phyloP scores from a whole-genome alignment of 176 grass and related monocot species.

The Cenchrus fungigraminus region DNA sequence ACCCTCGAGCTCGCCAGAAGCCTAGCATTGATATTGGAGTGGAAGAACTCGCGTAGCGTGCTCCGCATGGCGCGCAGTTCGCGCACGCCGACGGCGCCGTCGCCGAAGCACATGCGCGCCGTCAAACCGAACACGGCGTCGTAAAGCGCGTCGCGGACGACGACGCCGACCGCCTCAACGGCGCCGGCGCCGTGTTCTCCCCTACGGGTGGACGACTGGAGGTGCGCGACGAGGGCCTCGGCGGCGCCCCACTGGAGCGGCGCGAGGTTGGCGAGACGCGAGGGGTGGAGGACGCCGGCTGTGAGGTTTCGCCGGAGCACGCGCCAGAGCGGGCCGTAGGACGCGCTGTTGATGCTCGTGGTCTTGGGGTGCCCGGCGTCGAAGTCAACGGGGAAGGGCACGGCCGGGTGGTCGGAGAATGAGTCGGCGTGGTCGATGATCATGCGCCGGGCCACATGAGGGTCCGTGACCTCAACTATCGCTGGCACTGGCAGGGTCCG shows the following conservation, averaged over 20 bases:
- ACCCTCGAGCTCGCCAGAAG: not conserved
- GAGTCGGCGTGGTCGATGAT: too few relatives aligned
- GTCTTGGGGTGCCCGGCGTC: too few relatives aligned
- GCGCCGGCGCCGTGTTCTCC: too few relatives aligned
- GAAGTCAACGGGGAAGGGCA: too few relatives aligned
- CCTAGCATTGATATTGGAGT: not conserved
- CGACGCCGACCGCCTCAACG: not conserved
- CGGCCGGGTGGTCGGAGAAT: too few relatives aligned
- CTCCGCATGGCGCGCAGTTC: not conserved
- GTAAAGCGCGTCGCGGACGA: not conserved
- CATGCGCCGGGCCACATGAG: too few relatives aligned
- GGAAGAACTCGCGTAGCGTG: not conserved
- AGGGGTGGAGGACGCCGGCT: too few relatives aligned
- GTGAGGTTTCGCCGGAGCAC: not conserved
- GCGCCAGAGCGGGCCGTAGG: slow-evolving; percentile 7
- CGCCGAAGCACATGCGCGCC: not conserved
- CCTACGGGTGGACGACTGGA: too few relatives aligned
- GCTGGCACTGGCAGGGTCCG: too few relatives aligned
- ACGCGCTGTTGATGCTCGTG: not conserved
- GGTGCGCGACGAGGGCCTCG: not conserved
- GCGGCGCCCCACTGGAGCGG: not conserved
- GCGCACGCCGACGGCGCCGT: not conserved
- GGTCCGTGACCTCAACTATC: too few relatives aligned
- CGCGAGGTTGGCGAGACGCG: not conserved
- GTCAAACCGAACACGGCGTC: not conserved